Base-by-base conservation (phyloP, 2,329 filamentous ascomycete species). In the Epichloe elymi region DNA sequence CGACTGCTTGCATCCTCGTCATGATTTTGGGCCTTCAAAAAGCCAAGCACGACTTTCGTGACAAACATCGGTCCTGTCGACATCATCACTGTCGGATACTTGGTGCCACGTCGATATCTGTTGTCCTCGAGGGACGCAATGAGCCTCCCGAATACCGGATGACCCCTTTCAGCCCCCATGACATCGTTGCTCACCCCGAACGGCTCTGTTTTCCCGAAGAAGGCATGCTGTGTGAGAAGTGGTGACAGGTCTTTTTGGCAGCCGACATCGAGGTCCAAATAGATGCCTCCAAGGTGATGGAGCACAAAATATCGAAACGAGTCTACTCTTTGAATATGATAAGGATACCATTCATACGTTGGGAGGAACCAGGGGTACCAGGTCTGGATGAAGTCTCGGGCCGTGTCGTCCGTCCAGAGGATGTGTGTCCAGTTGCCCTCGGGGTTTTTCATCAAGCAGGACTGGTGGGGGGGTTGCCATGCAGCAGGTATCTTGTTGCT, bases 281-380 rank as follows among this genome's bases (percentile, higher is more conserved):
- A 91, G 51, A 88, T 82, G 40, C 87, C 87, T 51, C 87, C 87
- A 62, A 80, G 90, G 65, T 87, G 79, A 49, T 82, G 75, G 35
- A 93, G 74, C 19, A 89, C 74, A 63, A 91, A 90, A 69, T 91
- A 91, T 48, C 86, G 78, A 59, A 91, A 85, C 5, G 85, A 74
- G 61, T 91, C 86, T 51, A 86, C 84, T 54, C 85, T 79, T 67
- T 90, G 84, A 56, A 91, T 88, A 12, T 83, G 80, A 64, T 83
- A 86, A 35, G 72, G 74, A 67, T 90, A 91, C 60, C 74, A 75
- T 61, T 87, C 81, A 61, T 86, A 93, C 0, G 83, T 87, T 49
- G 80, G 73, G 15, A 88, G 70, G 64, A 88, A 90, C 83, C 85
- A 89, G 1, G 85, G 79, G 60, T 88, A 91, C 64, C 90, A 79